Percentiles rank a stretch among this genome's conserved stretches.
These are phyloP conservation scores for Pseudonectria buxi DNA, from an alignment of 2,329 filamentous ascomycete genomes.

Conservation along the genomic window DNA sequence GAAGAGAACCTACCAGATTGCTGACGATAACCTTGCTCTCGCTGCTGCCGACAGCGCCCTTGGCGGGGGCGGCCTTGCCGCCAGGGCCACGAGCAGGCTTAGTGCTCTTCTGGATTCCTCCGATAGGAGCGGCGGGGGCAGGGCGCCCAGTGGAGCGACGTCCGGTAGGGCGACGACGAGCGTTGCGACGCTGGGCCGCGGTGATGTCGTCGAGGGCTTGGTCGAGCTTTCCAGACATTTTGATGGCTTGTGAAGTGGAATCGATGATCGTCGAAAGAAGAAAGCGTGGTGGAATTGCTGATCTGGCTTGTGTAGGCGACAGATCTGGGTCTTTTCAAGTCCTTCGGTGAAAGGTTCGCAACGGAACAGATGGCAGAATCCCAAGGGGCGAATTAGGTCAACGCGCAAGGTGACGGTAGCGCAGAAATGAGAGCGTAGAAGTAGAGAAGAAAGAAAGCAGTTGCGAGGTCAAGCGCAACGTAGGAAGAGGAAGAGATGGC, in stretches of 20 bases:
- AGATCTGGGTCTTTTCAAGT: slow-evolving; percentile 11
- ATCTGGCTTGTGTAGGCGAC: slow-evolving; percentile 16
- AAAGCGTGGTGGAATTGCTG: slow-evolving; percentile 13
- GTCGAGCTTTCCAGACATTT: slow-evolving; percentile 92
- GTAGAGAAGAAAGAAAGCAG: too few species aligned
- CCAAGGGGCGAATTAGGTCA: slow-evolving; percentile 2
- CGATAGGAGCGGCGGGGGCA: slow-evolving; percentile 62
- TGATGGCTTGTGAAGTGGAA: slow-evolving; percentile 30
- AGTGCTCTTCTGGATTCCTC: slow-evolving; percentile 76
- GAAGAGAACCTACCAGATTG: slow-evolving; percentile 70
- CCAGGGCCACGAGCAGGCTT: slow-evolving; percentile 53
- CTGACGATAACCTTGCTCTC: slow-evolving; percentile 98
- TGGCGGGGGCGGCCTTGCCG: slow-evolving; percentile 58
- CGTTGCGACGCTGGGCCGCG: slow-evolving; percentile 62
- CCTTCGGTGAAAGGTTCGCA: slow-evolving; percentile 3
- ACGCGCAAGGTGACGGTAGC: too few species aligned
- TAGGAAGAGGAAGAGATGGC: slow-evolving; percentile 8
- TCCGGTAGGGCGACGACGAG: slow-evolving; percentile 43
- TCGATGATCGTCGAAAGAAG: slow-evolving; percentile 7
- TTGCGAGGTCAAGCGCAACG: slow-evolving; percentile 1
- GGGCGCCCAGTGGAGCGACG: slow-evolving; percentile 48
- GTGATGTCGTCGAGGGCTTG: slow-evolving; percentile 97
- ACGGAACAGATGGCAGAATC: slow-evolving; percentile 1
- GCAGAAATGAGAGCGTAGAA: too few species aligned
- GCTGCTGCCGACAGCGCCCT: slow-evolving; percentile 52